Base-by-base conservation (phyloP, 2,329 filamentous ascomycete genomes). In the Fusarium falciforme region DNA sequence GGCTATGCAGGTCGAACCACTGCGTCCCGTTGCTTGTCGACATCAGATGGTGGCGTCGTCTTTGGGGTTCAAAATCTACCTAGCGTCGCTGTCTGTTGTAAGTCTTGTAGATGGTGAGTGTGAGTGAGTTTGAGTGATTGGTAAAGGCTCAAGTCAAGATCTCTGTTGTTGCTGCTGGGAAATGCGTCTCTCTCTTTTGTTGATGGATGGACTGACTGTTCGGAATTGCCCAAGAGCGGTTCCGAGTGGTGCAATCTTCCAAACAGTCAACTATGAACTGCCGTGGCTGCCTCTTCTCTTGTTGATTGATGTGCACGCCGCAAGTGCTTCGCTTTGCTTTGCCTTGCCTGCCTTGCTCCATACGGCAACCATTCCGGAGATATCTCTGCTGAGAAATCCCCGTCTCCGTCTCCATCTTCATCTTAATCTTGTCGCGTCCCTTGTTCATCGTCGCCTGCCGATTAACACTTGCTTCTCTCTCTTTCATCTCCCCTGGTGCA, bases 1-100 rank as follows among this genome's bases (percentile, higher is more conserved):
- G 81, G 81, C 72, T 83, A 83, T 83, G 82, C 82, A 83, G 76
- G 79, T 78, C 78, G 78, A 78, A 77, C 75, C 76, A 77, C 70
- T 78, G 70, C 73, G 66, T 73, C 70, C 70, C 66, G 57, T 60
- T 70, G 70, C 62, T 74, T 47, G 49, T 76, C 69, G 73, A 68
- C 68, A 63, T 74, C 68, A 74, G 75, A 74, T 75, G 73, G 73
- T 68, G 72, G 72, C 72, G 72, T 64, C 72, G 72, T 62, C 49
- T 62, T 72, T 55, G 42, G 55, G 60, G 60, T 68, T 47, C n/a
- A 47, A 33, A 29, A 16, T 38, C 29, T 27, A 58, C 31, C n/a
- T 49, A 49, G 38, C 42, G 25, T 44, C 27, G 58, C 31, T 31
- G 47, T 31, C 47, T 52, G 44, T 49, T 49, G 47, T 52, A 52